Evolutionary conservation across 2,329 filamentous ascomycete species (phyloP).

Genomic region (Botryotinia convoluta): DNA sequence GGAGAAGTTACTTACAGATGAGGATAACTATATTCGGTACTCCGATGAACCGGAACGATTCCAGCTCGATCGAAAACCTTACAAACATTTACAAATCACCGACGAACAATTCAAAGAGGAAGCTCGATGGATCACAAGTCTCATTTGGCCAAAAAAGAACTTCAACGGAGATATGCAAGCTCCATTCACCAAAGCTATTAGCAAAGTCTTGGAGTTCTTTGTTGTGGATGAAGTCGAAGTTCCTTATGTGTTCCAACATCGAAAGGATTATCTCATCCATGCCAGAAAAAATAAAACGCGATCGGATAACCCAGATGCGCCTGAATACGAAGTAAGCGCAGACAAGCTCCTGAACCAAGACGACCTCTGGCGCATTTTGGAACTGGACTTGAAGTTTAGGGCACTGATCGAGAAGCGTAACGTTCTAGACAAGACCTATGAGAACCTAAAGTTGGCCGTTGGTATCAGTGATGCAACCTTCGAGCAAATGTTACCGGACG

Average conservation of each 20-base stretch:
- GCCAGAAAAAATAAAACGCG: conserved; percentile 66
- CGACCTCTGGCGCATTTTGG: conserved; percentile 92
- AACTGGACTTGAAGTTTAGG: conserved; percentile 92
- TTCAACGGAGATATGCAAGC: conserved; percentile 63
- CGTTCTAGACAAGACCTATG: conserved; percentile 73
- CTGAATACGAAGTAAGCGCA: conserved; percentile 71
- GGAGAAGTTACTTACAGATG: conserved; percentile 92
- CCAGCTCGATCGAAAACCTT: conserved; percentile 85
- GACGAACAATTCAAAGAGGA: conserved; percentile 89
- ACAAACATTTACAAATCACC: conserved; percentile 76
- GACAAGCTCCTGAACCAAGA: conserved; percentile 90
- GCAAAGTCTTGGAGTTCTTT: conserved; percentile 92
- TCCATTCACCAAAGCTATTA: conserved; percentile 83
- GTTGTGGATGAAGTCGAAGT: conserved; percentile 93
- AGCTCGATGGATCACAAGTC: conserved; percentile 83
- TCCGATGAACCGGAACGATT: conserved; percentile 92
- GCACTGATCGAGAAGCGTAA: conserved; percentile 91
- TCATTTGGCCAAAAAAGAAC: conserved; percentile 85
- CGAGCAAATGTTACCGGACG: conserved; percentile 76
- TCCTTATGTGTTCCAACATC: conserved; percentile 96
- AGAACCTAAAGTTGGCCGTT: conserved; percentile 62
- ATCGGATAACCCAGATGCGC: conserved; percentile 62
- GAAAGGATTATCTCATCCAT: conserved; percentile 96
- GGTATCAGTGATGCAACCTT: conserved; percentile 71
- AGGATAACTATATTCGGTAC: conserved; percentile 86